Evolutionary conservation across 371 early-diverging fungal genomes (phyloP).

Genomic region (Chytridiales sp.): DNA sequence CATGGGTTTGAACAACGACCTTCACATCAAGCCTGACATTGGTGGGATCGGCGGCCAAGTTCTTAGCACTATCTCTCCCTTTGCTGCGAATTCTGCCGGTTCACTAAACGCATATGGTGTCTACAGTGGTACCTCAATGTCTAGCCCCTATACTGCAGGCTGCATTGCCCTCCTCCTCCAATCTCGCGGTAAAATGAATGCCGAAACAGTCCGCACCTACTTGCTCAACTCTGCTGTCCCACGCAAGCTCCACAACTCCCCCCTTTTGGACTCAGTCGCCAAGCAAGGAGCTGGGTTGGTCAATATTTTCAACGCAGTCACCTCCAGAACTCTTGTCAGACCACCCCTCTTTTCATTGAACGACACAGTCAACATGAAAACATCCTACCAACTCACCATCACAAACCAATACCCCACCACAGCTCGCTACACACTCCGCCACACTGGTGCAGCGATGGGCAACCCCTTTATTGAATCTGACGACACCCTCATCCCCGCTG

Average conservation of each 20-base stretch:
- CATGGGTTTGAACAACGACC: slow-evolving; percentile 15
- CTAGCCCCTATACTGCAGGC: slow-evolving; percentile 42
- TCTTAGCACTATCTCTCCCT: slow-evolving; percentile 15
- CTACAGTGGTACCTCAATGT: slow-evolving; percentile 52
- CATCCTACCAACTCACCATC: slow-evolving; percentile 50
- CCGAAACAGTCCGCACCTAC: slow-evolving; percentile 2
- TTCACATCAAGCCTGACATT: slow-evolving; percentile 30
- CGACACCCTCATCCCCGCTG: slow-evolving; percentile 18
- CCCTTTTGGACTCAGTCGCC: slow-evolving; percentile 48
- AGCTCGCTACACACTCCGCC: slow-evolving; percentile 50
- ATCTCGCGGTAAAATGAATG: background rate
- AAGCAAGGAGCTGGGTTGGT: slow-evolving; percentile 73
- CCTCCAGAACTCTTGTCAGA: slow-evolving; percentile 46
- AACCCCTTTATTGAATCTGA: slow-evolving; percentile 6
- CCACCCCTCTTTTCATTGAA: slow-evolving; percentile 64
- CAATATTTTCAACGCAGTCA: slow-evolving; percentile 61
- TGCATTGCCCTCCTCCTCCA: slow-evolving; percentile 27
- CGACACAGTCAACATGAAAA: slow-evolving; percentile 53
- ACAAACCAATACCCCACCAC: slow-evolving; percentile 62
- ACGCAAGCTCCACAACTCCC: slow-evolving; percentile 32
- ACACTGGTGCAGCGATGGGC: slow-evolving; percentile 30
- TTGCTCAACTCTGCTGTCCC: slow-evolving; percentile 53
- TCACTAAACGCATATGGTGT: slow-evolving; percentile 16
- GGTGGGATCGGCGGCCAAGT: slow-evolving; percentile 29
- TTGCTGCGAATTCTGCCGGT: background rate